Percentiles rank a stretch among this genome's conserved stretches.
phyloP scores from a whole-genome alignment of 352 stramenopile genomes.

The Thalassiosira oceanica region DNA sequence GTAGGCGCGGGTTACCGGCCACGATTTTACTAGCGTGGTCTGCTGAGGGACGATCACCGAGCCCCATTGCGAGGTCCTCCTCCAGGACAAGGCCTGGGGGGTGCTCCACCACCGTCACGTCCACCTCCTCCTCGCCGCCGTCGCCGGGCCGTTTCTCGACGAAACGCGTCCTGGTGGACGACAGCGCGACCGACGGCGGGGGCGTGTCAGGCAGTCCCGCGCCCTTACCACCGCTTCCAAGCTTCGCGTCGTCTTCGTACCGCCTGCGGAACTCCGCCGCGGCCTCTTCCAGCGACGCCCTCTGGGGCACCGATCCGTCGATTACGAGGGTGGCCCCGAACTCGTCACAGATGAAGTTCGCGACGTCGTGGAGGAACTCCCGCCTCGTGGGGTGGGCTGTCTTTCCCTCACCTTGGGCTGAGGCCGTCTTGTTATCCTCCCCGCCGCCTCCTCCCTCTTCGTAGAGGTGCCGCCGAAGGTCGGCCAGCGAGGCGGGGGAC shows the following conservation, averaged over 20 bases:
- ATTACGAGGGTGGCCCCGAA: conserved; percentile 53
- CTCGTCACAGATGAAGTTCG: conserved; percentile 36
- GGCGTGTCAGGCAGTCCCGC: too few relatives aligned
- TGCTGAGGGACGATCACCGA: background rate
- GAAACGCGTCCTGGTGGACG: conserved; percentile 48
- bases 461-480: conserved; percentile 59
- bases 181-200: conserved; percentile 46
- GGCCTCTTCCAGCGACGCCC: conserved; percentile 70
- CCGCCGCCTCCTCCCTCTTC: background rate
- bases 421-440: too few relatives aligned
- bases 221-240: background rate
- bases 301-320: conserved; percentile 67
- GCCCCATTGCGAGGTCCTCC: conserved; percentile 12
- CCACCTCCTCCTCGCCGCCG: conserved; percentile 18
- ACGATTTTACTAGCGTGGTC: too few relatives aligned
- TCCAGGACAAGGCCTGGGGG: conserved; percentile 34
- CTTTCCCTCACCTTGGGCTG: background rate
- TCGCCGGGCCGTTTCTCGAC: conserved; percentile 19
- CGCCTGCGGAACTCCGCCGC: conserved; percentile 72
- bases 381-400: conserved; percentile 11
- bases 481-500: conserved; percentile 64
- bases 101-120: conserved; percentile 31
- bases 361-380: conserved; percentile 24
- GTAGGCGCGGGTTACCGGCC: conserved; percentile 59
- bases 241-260: conserved; percentile 32